Percentiles rank a stretch among this genome's conserved stretches.
These are phyloP conservation scores for Candida ascalaphidarum DNA, from an alignment of 805 yeast genomes.

Conservation along the genomic window DNA sequence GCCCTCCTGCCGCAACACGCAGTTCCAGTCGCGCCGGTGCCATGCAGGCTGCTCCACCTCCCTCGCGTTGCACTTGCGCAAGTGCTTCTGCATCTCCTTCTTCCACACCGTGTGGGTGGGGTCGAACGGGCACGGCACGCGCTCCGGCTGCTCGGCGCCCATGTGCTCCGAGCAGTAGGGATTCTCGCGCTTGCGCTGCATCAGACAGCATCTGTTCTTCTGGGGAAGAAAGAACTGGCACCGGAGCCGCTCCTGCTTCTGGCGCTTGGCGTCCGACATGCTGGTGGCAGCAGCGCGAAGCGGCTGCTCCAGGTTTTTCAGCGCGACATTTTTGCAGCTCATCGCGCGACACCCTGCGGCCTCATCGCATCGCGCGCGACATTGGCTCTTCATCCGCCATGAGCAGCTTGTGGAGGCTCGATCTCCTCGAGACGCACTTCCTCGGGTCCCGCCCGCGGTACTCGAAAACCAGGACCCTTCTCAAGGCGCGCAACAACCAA, in stretches of 20 bases:
- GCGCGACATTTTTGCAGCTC: too few species aligned
- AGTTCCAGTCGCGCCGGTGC: conserved; percentile 44
- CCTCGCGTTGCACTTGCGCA: conserved; percentile 51
- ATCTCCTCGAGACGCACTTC: conserved; percentile 45
- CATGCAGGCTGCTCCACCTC: conserved; percentile 18
- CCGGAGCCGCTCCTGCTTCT: conserved; percentile 9
- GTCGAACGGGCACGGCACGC: conserved; percentile 75
- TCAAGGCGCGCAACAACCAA: conserved; percentile 35
- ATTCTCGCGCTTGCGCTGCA: conserved; percentile 44
- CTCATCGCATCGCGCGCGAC: too few species aligned
- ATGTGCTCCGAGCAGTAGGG: conserved; percentile 60
- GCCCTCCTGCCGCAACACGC: too few species aligned
- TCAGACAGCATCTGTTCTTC: conserved; percentile 51
- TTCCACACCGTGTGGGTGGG: conserved; percentile 68
- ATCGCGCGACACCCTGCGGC: too few species aligned
- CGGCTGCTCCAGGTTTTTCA: too few species aligned
- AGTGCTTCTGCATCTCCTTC: conserved; percentile 45
- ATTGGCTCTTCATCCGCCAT: too few species aligned
- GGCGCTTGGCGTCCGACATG: too few species aligned
- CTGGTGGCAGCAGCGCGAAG: too few species aligned
- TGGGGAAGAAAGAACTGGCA: conserved; percentile 43
- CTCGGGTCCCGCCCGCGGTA: conserved; percentile 36
- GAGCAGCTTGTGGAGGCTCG: conserved; percentile 39
- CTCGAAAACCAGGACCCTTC: conserved; percentile 38
- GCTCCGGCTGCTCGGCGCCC: conserved; percentile 12